Base-by-base conservation (phyloP, 2,329 filamentous ascomycete species). In the Ambrosiella beaveri region DNA sequence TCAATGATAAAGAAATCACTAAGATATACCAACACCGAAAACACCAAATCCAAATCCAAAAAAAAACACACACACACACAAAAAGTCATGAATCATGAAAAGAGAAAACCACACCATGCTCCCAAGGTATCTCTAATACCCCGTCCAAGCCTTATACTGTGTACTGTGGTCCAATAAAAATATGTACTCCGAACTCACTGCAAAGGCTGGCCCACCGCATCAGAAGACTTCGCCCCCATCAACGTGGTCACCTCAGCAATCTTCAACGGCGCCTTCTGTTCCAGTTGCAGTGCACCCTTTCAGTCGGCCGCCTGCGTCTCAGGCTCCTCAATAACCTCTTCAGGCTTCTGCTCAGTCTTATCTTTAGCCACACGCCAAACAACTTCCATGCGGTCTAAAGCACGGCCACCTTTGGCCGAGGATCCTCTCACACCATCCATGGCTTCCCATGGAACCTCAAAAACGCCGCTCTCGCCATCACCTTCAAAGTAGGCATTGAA, bases 351-450 rank as follows among this genome's bases (percentile, higher is more conserved):
- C 27, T 67, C 66, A 1, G 27, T 37, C 8, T 57, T 44, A 38
- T 56, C 54, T 17, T 47, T 45, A 4, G 55, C 59, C 1, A 71
- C 70, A 45, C 82, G 81, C 93, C 93, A 98, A 0, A 95, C 84
- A 0, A 97, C 86, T 9, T 87, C 83, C 27, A 97, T 73, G 45
- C 80, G 79, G 66, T 98, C 91, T 7, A 95, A 81, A 0, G 87
- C 88, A 49, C 84, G 77, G 0, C 85, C 85, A 0, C 93, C 93
- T 68, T 95, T 95, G 38, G 83, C 78, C 19, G 77, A 81, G 3
- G 85, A 90, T 0, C 93, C 93, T 68, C 96, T 96, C 69, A 98
- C 90, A 2, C 93, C 93, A 64, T 98, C 93, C 81, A 98, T 86
- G 57, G 75, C 74, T 44, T 80, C 77, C 79, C 79, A 81, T 0